These are phyloP conservation scores for Nicotiana knightiana DNA, from an alignment of 257 asterid species.

Conservation along the genomic window DNA sequence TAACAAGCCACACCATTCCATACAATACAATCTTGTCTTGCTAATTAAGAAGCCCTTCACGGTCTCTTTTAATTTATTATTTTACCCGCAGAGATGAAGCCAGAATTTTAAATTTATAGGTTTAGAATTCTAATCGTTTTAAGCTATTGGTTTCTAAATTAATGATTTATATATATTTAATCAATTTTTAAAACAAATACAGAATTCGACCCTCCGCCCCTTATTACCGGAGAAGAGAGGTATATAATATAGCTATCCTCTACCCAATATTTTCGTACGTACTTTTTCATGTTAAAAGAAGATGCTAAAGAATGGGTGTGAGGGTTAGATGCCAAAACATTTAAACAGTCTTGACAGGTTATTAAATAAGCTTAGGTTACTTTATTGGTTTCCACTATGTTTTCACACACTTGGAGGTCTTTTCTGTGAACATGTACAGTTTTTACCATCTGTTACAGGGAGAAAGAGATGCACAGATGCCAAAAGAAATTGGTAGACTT, in stretches of 20 bases:
- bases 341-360: not conserved
- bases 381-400: conserved; percentile 9
- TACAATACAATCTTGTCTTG: conserved; percentile 2
- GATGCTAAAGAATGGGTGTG: not conserved
- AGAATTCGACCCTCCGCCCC: too few species aligned
- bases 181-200: too few species aligned
- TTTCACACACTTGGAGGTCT: conserved; percentile 15
- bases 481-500: conserved; percentile 13
- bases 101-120: too few species aligned
- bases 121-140: too few species aligned
- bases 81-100: too few species aligned
- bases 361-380: not conserved
- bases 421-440: not conserved
- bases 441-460: not conserved
- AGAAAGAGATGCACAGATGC: conserved; percentile 9
- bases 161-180: too few species aligned
- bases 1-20: conserved; percentile 11
- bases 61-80: not conserved
- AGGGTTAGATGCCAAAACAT: conserved; percentile 11
- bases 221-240: not conserved
- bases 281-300: not conserved
- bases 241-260: not conserved
- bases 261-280: conserved; percentile 1
- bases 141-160: too few species aligned
- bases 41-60: not conserved